Conservation (phyloP, 495 filamentous ascomycete genomes). For the Chlorociboria aeruginascens region DNA sequence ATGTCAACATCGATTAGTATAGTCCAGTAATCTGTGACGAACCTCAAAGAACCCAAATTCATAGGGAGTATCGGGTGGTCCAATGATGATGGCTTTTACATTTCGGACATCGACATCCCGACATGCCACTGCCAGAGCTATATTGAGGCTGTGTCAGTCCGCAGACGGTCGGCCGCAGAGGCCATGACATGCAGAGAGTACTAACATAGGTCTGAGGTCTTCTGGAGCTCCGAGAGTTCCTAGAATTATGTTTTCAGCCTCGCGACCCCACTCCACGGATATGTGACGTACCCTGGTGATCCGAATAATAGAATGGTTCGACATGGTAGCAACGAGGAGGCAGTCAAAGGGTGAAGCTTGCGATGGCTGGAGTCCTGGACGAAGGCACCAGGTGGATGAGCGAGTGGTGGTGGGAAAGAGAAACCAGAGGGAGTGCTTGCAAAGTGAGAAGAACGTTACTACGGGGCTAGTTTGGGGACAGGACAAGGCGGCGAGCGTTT, state of each 20-base stretch:
- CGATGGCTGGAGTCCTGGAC: background rate
- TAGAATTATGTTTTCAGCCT: conserved; percentile 33
- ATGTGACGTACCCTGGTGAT: conserved; percentile 57
- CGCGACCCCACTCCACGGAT: conserved; percentile 15
- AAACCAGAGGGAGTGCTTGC: background rate
- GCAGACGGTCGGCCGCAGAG: background rate
- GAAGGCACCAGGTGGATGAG: background rate
- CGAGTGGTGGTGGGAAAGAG: background rate
- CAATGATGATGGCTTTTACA: conserved; percentile 79
- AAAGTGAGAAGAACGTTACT: too few relatives aligned
- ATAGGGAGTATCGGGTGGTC: conserved; percentile 90
- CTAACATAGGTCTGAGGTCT: conserved; percentile 71
- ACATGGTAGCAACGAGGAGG: conserved; percentile 30
- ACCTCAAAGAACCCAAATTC: conserved; percentile 97
- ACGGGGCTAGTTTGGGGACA: too few relatives aligned
- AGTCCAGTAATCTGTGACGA: conserved; percentile 10
- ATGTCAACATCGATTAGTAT: conserved; percentile 2
- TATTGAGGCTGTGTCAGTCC: background rate
- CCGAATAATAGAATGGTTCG: conserved; percentile 75
- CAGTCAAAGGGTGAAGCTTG: conserved; percentile 2
- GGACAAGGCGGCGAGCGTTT: too few relatives aligned
- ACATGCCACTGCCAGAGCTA: conserved; percentile 77
- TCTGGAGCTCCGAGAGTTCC: conserved; percentile 78
- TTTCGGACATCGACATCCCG: conserved; percentile 79
- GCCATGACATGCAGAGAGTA: conserved; percentile 3